phyloP scores from a whole-genome alignment of 805 yeast genomes.

The Ogataea kodamae region DNA sequence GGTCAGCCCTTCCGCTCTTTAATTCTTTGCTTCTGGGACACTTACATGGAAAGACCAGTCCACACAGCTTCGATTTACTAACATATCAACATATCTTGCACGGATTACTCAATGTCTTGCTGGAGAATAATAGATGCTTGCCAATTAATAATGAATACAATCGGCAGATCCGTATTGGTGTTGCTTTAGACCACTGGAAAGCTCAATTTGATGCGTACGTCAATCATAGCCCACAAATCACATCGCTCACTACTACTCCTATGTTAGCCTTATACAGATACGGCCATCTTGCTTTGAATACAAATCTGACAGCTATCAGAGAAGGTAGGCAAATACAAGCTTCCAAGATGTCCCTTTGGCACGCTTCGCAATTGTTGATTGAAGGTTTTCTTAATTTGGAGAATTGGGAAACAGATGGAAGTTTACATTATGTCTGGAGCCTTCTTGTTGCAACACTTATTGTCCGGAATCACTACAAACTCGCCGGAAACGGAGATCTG shows the following conservation, averaged over 20 bases:
- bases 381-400: constrained; percentile 16
- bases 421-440: constrained; percentile 18
- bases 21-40: constrained; percentile 6
- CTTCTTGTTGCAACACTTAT: constrained; percentile 13
- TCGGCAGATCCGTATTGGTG: constrained; percentile 13
- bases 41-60: constrained; percentile 7
- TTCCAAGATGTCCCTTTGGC: constrained; percentile 13
- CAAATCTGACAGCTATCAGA: constrained; percentile 3
- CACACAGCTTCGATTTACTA: constrained; percentile 3
- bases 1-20: constrained; percentile 2
- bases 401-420: constrained; percentile 18
- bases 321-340: not conserved
- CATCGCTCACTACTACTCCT: constrained; percentile 7
- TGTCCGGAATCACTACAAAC: constrained; percentile 10
- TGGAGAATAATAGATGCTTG: constrained; percentile 11
- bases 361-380: constrained; percentile 15
- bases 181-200: constrained; percentile 16
- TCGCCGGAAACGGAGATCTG: constrained; percentile 4
- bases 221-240: not conserved
- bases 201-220: constrained; percentile 11
- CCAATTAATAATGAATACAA: constrained; percentile 5
- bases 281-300: constrained; percentile 11
- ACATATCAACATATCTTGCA: constrained; percentile 12
- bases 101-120: constrained; percentile 15
- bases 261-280: constrained; percentile 11